These are phyloP conservation scores for Cantharellus anzutake DNA, from an alignment of 768 basidiomycete genomes.

Conservation along the genomic window DNA sequence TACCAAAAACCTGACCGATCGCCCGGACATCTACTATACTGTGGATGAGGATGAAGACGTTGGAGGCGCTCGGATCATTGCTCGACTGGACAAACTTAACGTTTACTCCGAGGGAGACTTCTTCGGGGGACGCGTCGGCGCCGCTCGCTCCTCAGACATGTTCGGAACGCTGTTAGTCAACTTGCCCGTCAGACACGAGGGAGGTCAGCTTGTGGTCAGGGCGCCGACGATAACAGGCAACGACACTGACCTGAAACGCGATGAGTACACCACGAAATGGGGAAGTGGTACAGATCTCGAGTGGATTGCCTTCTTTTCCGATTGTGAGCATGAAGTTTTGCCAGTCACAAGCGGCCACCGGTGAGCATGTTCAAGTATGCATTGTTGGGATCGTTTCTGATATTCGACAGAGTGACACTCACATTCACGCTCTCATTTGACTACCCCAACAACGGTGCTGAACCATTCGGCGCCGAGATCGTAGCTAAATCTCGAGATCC, in stretches of 20 bases:
- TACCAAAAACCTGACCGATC: no score
- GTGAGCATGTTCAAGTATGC: background rate
- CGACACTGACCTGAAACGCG: background rate
- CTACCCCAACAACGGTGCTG: background rate
- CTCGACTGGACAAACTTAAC: constrained; percentile 5
- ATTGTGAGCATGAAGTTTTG: constrained; percentile 29
- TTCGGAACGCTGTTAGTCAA: constrained; percentile 34
- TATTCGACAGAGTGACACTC: background rate
- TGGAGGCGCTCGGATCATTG: background rate
- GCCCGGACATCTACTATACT: no score
- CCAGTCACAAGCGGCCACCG: constrained; percentile 24
- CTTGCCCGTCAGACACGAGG: constrained; percentile 29
- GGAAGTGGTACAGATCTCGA: constrained; percentile 10
- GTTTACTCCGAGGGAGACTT: constrained; percentile 20
- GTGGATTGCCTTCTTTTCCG: constrained; percentile 26
- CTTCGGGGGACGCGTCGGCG: constrained; percentile 33
- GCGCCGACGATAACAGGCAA: background rate
- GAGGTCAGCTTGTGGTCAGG: constrained; percentile 23
- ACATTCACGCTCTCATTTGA: background rate
- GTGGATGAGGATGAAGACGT: no score
- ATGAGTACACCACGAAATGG: background rate
- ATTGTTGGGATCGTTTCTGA: no score
- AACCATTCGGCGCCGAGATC: background rate
- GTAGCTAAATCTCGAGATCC: background rate
- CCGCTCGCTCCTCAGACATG: constrained; percentile 25